Percentiles rank a stretch among this genome's conserved stretches.
phyloP scores from a whole-genome alignment of 768 basidiomycete genomes.

The Fistulinella prunicolor region DNA sequence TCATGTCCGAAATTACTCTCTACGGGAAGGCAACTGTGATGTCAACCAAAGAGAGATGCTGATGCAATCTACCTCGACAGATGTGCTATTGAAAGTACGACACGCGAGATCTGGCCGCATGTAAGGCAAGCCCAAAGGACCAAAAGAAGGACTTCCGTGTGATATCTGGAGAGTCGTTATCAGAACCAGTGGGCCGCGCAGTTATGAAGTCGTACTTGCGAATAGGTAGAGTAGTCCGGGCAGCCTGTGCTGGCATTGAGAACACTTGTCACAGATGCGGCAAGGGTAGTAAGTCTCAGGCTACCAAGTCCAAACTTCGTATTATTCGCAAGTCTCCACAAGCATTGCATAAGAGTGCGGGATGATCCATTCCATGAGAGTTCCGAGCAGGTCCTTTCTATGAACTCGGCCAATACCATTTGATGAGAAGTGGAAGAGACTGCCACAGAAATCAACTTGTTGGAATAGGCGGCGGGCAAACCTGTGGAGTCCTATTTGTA shows the following conservation, averaged over 20 bases:
- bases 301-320: slow-evolving; percentile 25
- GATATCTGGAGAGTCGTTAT: slow-evolving; percentile 39
- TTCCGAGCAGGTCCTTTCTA: slow-evolving; percentile 3
- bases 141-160: slow-evolving; percentile 58
- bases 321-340: slow-evolving; percentile 10
- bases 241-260: slow-evolving; percentile 38
- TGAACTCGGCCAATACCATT: slow-evolving; percentile 9
- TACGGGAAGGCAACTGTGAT: slow-evolving; percentile 22
- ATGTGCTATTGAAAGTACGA: slow-evolving; percentile 71
- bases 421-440: neutral
- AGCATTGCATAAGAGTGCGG: neutral
- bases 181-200: neutral
- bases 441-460: too few species aligned
- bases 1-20: slow-evolving; percentile 78
- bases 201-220: slow-evolving; percentile 40
- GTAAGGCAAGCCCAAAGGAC: slow-evolving; percentile 61
- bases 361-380: slow-evolving; percentile 5
- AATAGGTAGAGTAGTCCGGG: slow-evolving; percentile 61
- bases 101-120: slow-evolving; percentile 71
- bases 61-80: slow-evolving; percentile 57
- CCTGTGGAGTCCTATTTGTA: too few species aligned
- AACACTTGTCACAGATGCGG: slow-evolving; percentile 22
- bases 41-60: neutral
- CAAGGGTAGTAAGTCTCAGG: slow-evolving; percentile 13
- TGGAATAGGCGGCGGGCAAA: too few species aligned